Evolutionary conservation across 2,329 filamentous ascomycete genomes (phyloP).

Genomic region (Pezicula neosporulosa): DNA sequence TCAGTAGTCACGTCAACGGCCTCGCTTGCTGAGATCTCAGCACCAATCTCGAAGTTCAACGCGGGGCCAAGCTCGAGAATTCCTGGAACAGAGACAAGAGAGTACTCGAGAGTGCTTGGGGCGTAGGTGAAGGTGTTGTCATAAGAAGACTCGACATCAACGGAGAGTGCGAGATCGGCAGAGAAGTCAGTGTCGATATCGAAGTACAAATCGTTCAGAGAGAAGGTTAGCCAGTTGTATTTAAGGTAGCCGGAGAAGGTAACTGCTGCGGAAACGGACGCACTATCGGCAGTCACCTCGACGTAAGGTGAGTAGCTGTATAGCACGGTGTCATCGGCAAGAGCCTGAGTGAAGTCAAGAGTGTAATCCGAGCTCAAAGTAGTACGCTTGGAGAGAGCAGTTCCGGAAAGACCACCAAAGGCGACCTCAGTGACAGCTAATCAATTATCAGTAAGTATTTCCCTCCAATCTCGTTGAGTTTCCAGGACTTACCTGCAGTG

Average conservation of each 20-base stretch:
- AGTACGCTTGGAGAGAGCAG: conserved; percentile 17
- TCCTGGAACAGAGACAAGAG: conserved; percentile 34
- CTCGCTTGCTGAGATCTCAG: conserved; percentile 32
- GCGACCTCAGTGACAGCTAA: conserved; percentile 18
- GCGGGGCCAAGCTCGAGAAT: conserved; percentile 35
- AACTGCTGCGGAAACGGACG: conserved; percentile 31
- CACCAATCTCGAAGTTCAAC: conserved; percentile 34
- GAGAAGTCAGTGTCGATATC: conserved; percentile 37
- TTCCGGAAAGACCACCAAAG: conserved; percentile 24
- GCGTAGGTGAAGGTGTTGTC: conserved; percentile 31
- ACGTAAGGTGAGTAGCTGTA: conserved; percentile 29
- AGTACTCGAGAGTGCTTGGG: conserved; percentile 33
- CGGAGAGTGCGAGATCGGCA: conserved; percentile 32
- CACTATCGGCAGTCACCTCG: conserved; percentile 31
- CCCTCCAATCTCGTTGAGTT: background rate
- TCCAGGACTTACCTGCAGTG: conserved; percentile 30
- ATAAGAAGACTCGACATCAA: conserved; percentile 31
- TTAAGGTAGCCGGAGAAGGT: conserved; percentile 39
- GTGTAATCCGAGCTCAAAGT: conserved; percentile 24
- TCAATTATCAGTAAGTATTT: conserved; percentile 1
- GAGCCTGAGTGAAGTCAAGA: conserved; percentile 15
- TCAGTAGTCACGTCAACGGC: conserved; percentile 28
- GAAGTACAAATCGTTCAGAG: conserved; percentile 35
- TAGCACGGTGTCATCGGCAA: conserved; percentile 25
- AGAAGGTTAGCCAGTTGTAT: conserved; percentile 33